These are phyloP conservation scores for Vinca minor DNA, from an alignment of 257 asterid species.

Conservation along the genomic window DNA sequence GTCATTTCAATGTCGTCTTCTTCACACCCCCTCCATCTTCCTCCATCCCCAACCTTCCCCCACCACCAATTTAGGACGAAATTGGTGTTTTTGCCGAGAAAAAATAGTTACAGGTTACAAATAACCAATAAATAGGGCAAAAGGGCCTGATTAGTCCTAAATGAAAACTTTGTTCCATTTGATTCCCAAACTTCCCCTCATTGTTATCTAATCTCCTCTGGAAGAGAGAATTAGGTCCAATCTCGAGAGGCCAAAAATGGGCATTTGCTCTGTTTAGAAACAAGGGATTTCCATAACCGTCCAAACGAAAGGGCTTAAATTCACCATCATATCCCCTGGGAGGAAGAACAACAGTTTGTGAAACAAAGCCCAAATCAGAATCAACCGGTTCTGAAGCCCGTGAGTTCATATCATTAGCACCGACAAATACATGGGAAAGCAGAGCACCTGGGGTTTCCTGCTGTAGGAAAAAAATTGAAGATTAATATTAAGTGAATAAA, in stretches of 20 bases:
- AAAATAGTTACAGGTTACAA: too few species aligned
- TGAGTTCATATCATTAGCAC: background rate
- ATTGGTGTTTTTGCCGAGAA: too few species aligned
- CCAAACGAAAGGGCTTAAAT: constrained; percentile 3
- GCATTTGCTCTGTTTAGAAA: background rate
- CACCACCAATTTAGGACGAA: too few species aligned
- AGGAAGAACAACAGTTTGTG: too few species aligned
- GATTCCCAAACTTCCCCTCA: background rate
- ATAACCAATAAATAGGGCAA: too few species aligned
- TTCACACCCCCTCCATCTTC: too few species aligned
- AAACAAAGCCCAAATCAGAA: too few species aligned
- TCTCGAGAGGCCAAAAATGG: constrained; percentile 2
- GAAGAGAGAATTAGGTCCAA: background rate
- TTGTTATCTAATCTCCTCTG: constrained; percentile 7
- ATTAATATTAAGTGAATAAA: too few species aligned
- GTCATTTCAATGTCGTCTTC: too few species aligned
- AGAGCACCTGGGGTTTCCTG: constrained; percentile 6
- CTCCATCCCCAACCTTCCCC: too few species aligned
- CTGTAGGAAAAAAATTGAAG: constrained; percentile 7
- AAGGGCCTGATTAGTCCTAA: too few species aligned
- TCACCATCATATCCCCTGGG: constrained; percentile 4
- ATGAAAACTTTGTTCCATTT: constrained; percentile 2
- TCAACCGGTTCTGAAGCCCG: too few species aligned
- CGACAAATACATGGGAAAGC: constrained; percentile 7
- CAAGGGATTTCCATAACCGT: constrained; percentile 10